phyloP scores from a whole-genome alignment of 768 basidiomycete species.

The Pulveroboletus ravenelii region DNA sequence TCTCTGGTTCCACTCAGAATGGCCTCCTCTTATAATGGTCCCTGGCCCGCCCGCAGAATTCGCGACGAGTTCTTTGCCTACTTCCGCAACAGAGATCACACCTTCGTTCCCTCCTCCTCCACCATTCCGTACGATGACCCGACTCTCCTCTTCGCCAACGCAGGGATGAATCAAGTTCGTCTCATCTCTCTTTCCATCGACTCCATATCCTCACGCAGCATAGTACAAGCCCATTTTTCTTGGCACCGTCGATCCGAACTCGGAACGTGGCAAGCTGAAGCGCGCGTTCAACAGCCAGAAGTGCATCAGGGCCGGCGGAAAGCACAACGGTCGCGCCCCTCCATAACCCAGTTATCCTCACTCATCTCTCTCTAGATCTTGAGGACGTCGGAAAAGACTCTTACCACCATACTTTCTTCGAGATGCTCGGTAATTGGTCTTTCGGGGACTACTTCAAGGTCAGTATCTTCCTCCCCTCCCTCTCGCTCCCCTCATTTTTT shows the following conservation, averaged over 20 bases:
- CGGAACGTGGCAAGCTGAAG: slow-evolving; percentile 83
- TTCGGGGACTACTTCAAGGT: slow-evolving; percentile 99
- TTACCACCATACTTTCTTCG: slow-evolving; percentile 97
- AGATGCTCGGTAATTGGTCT: slow-evolving; percentile 99
- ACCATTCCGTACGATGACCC: slow-evolving; percentile 98
- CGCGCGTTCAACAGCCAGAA: slow-evolving; percentile 97
- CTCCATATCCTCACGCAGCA: slow-evolving; percentile 11
- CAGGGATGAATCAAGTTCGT: slow-evolving; percentile 90
- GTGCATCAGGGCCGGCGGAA: slow-evolving; percentile 97
- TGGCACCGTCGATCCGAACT: slow-evolving; percentile 95
- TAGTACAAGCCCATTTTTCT: slow-evolving; percentile 97
- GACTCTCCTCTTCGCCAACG: slow-evolving; percentile 95
- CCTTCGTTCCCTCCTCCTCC: slow-evolving; percentile 84
- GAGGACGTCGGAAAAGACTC: slow-evolving; percentile 99
- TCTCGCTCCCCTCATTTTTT: not conserved
- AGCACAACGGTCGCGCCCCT: slow-evolving; percentile 78
- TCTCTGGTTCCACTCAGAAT: slow-evolving; percentile 22
- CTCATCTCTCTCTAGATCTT: slow-evolving; percentile 55
- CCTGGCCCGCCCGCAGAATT: slow-evolving; percentile 80
- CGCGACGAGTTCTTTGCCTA: slow-evolving; percentile 89
- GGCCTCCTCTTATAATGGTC: slow-evolving; percentile 30
- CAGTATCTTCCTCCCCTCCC: slow-evolving; percentile 5
- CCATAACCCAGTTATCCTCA: not conserved
- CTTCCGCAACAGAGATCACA: slow-evolving; percentile 76
- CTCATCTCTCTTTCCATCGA: not conserved